Base-by-base conservation (phyloP, 495 filamentous ascomycete genomes). In the Penicillium taxi region DNA sequence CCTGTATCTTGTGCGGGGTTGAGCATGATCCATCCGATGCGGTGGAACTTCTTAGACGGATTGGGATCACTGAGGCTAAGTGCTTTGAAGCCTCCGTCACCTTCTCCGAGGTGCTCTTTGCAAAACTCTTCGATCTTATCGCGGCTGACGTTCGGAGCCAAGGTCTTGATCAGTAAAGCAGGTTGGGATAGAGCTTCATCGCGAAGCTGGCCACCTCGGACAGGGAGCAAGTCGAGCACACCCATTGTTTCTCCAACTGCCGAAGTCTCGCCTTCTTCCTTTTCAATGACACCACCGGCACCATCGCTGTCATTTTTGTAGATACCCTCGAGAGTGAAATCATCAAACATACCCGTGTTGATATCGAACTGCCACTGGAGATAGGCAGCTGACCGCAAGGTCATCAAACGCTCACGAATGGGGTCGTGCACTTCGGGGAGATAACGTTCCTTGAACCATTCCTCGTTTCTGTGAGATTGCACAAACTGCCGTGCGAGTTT, bases 401-500 rank as follows among this genome's bases (percentile, higher is more conserved):
- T 80, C 52, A 77, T 79, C 21, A 95, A 65, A 31, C 80, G 74
- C 30, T 61, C 57, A 26, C 80, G 81, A 32, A 94, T 72, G 1
- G 66, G 59, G 44, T 86, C 82, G 21, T 80, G 67, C 35, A 84
- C 74, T 36, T 91, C 87, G 3, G 87, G 74, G 38, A 91, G 74
- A 49, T 99, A 99, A 33, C 86, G 81, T 61, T 99, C 91, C 44
- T 81, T 86, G 64, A 99, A 99, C 91, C 91, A 99, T 50, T 96
- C 90, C 47, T 96, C 91, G 9, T 73, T 72, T 51, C 91, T 93
- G 57, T 96, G 91, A 32, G 84, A 78, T 19, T 81, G 77, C 14
- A 99, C 91, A 51, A 99, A 96, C 2, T 70, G 68, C 41, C 82
- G 74, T 0, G 89, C 85, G 78, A 96, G 87, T 52, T 87, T 90